Evolutionary conservation across 169 alveolate genomes (phyloP).

Genomic region (Plasmodium cynomolgi): DNA sequence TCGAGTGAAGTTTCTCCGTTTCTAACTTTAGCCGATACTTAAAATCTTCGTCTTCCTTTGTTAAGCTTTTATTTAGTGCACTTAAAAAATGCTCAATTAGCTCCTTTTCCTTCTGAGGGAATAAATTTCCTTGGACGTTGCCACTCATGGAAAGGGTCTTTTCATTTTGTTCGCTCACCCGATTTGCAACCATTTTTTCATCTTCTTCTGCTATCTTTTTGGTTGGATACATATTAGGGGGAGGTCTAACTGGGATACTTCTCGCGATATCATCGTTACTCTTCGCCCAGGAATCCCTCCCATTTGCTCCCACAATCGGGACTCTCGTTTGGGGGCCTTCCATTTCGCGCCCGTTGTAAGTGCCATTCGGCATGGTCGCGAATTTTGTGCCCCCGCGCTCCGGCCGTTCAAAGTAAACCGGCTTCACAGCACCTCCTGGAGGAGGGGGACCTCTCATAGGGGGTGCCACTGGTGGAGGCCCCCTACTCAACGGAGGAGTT

Average conservation of each 20-base stretch:
- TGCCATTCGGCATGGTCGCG: background rate
- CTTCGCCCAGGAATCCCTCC: background rate
- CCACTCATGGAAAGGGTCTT: background rate
- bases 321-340: background rate
- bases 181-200: background rate
- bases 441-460: background rate
- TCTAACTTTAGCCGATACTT: background rate
- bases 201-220: background rate
- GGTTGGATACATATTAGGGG: background rate
- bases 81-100: slow-evolving; percentile 10
- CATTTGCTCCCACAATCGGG: background rate
- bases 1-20: background rate
- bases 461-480: background rate
- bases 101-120: slow-evolving; percentile 7
- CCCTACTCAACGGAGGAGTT: background rate
- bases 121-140: background rate
- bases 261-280: background rate
- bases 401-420: background rate
- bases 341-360: background rate
- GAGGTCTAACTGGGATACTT: background rate
- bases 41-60: background rate
- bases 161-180: background rate
- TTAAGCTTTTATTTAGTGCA: background rate
- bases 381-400: background rate
- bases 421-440: background rate